Evolutionary conservation across 495 filamentous ascomycete genomes (phyloP).

Genomic region (Pseudevernia furfuracea): DNA sequence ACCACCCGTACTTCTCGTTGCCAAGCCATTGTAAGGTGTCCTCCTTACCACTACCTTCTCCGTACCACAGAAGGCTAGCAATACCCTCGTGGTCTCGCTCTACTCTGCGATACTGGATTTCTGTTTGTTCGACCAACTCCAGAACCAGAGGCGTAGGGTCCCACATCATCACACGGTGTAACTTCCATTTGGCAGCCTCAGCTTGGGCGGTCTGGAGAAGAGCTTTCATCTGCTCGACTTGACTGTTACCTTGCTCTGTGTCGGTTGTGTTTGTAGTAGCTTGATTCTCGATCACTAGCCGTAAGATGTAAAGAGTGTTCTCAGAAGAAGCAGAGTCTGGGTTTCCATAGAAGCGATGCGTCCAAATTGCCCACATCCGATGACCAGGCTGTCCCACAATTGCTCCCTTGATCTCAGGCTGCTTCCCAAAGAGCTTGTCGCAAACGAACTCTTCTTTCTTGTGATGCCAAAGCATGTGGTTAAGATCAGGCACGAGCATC

Average conservation of each 20-base stretch:
- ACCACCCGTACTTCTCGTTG: constrained; percentile 16
- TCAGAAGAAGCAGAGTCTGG: constrained; percentile 2
- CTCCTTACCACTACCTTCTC: neutral
- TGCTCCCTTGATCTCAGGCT: constrained; percentile 15
- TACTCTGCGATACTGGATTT: constrained; percentile 6
- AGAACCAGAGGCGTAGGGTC: constrained; percentile 20
- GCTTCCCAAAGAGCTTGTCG: constrained; percentile 14
- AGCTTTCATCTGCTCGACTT: constrained; percentile 18
- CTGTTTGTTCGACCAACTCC: constrained; percentile 15
- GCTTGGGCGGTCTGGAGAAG: constrained; percentile 21
- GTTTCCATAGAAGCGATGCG: constrained; percentile 15
- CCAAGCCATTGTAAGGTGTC: constrained; percentile 1
- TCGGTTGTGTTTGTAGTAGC: neutral
- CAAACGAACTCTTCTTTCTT: constrained; percentile 17
- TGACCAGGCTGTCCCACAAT: constrained; percentile 8
- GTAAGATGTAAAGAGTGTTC: constrained; percentile 20
- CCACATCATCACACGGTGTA: constrained; percentile 21
- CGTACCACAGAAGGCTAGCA: constrained; percentile 21
- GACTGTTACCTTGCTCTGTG: neutral
- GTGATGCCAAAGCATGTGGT: constrained; percentile 23
- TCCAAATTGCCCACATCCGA: constrained; percentile 20
- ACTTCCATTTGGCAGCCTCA: constrained; percentile 23
- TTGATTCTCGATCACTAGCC: constrained; percentile 16
- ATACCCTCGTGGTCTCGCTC: constrained; percentile 22
- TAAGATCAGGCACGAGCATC: constrained; percentile 17